These are phyloP conservation scores for Mortierella hygrophila DNA, from an alignment of 192 early-diverging fungal genomes.

Conservation along the genomic window DNA sequence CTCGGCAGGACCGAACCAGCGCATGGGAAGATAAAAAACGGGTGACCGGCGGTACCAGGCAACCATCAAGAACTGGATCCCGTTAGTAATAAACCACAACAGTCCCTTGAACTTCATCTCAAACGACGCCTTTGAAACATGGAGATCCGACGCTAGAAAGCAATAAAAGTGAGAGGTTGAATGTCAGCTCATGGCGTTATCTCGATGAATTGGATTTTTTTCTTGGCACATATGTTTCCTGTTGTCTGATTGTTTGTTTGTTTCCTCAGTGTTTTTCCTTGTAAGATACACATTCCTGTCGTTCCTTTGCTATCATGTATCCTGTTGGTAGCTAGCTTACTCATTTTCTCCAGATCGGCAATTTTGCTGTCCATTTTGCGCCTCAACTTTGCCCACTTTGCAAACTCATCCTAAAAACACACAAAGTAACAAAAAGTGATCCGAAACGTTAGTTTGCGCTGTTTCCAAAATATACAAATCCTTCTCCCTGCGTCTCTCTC, in stretches of 20 bases:
- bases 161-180: not conserved
- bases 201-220: not conserved
- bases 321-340: slow-evolving; percentile 55
- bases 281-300: not conserved
- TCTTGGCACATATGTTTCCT: not conserved
- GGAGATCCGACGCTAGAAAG: slow-evolving; percentile 67
- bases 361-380: slow-evolving; percentile 81
- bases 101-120: slow-evolving; percentile 83
- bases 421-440: not conserved
- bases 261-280: too few species aligned
- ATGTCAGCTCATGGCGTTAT: not conserved
- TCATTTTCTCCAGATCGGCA: slow-evolving; percentile 75
- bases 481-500: too few species aligned
- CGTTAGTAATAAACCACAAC: slow-evolving; percentile 73
- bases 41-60: slow-evolving; percentile 76
- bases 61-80: slow-evolving; percentile 71
- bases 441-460: not conserved
- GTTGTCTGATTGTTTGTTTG: not conserved
- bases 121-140: slow-evolving; percentile 76
- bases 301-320: too few species aligned
- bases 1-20: slow-evolving; percentile 84
- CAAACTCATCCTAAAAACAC: slow-evolving; percentile 82
- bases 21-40: slow-evolving; percentile 82
- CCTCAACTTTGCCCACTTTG: slow-evolving; percentile 91
- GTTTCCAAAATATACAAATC: not conserved